These are phyloP conservation scores for Takakia lepidozioides DNA, from an alignment of 225 moss, liverwort and hornwort species.

Conservation along the genomic window DNA sequence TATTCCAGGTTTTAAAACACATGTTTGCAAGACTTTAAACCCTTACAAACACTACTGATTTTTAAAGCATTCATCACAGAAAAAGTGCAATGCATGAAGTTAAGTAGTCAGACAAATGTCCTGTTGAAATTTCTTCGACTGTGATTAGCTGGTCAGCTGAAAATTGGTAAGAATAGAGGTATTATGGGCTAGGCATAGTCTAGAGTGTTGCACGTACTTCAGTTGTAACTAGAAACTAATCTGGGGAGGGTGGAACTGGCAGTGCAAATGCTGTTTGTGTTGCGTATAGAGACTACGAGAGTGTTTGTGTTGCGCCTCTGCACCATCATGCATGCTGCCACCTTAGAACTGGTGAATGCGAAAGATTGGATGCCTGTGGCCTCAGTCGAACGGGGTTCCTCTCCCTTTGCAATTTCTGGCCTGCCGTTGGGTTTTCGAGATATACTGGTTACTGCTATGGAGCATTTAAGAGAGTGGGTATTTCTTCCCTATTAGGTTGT, in stretches of 20 bases:
- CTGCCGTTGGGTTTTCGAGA: slow-evolving; percentile 77
- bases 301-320: slow-evolving; percentile 87
- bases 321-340: slow-evolving; percentile 75
- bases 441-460: slow-evolving; percentile 73
- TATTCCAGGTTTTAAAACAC: too few species aligned
- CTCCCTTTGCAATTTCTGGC: slow-evolving; percentile 79
- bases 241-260: slow-evolving; percentile 33
- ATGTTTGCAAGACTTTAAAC: too few species aligned
- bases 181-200: too few species aligned
- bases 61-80: too few species aligned
- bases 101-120: too few species aligned
- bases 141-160: too few species aligned
- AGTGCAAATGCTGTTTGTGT: slow-evolving; percentile 84
- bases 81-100: too few species aligned
- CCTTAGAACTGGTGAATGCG: slow-evolving; percentile 65
- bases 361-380: slow-evolving; percentile 95
- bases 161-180: too few species aligned
- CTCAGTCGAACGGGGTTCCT: slow-evolving; percentile 64
- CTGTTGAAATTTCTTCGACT: too few species aligned
- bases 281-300: slow-evolving; percentile 84
- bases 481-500: background rate
- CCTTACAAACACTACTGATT: too few species aligned
- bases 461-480: slow-evolving; percentile 77
- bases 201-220: too few species aligned
- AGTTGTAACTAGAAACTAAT: too few species aligned